Base-by-base conservation (phyloP, 2,329 filamentous ascomycete genomes). In the Alternaria longipes region DNA sequence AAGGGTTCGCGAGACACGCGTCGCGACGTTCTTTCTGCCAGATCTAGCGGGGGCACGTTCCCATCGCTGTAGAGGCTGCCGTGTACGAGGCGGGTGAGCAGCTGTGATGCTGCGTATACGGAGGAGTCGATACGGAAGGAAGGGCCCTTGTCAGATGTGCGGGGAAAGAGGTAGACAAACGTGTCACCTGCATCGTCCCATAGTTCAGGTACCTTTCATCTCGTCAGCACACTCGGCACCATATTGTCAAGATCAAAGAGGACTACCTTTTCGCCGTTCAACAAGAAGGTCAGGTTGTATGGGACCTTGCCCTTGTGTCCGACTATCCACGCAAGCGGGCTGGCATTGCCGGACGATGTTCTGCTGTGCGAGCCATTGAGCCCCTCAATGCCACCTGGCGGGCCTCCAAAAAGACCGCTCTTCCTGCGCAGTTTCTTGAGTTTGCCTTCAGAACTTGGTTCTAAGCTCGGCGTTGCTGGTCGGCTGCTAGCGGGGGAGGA, bases 101-200 rank as follows among this genome's bases (percentile, higher is more conserved):
- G 80, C 2, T 81, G 81, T 5, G 87, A 89, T 30, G 86, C 84
- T 28, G 84, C 81, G 65, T 89, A 87, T 28, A 87, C 79, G 4
- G 84, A 81, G 3, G 87, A 88, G 69, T 89, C 82, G 56, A 90
- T 79, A 60, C 84, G 85, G 80, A 90, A 89, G 3, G 87, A 89
- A 8, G 88, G 81, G 5, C 85, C 82, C 69, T 83, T 84, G 54
- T 83, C 83, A 20, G 86, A 84, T 16, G 80, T 84, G 42, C 84
- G 81, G 1, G 87, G 86, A 68, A 87, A 89, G 14, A 90, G 80
- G 68, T 89, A 87, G n/a, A 90, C 81, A 62, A 84, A 82, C 14
- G 87, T 89, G 72, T 89, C 86, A n/a, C 85, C 87, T 47, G 83
- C 74, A 4, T 87, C 84, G 66, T 89, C 85, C 88, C 88, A 90